Base-by-base conservation (phyloP, 768 basidiomycete species). In the Grammothele lineata region DNA sequence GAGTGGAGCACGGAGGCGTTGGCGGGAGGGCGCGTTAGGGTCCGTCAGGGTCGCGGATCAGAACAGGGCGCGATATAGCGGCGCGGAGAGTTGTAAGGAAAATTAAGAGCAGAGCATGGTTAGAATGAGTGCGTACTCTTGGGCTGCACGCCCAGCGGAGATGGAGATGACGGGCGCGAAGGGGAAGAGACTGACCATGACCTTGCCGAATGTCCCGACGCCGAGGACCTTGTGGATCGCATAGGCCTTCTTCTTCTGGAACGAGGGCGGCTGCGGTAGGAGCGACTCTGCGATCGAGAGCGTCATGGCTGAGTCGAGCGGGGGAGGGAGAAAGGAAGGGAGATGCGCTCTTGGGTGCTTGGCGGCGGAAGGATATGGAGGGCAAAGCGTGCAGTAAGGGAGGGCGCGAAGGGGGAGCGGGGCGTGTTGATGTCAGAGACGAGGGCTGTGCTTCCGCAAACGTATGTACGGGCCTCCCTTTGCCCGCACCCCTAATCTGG, bases 201-300 rank as follows among this genome's bases (percentile, higher is more conserved):
- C 95, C 62, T 91, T 90, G 21, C 93, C 93, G 66, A 95, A 96
- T 0, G 91, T 83, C 3, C 93, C 93, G 12, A 76, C 75, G 4
- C 93, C 93, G 4, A 94, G 71, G 4, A 81, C 72, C 23, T 84
- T 75, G 48, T 86, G 80, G 1, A 87, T 67, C 50, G 84, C 83
- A 57, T 92, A 91, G 19, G 72, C 61, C 65, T 86, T 89, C 74
- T 95, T 96, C 76, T 93, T 93, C 53, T 63, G 67, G 62, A 89
- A 94, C 46, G 87, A 91, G 0, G 87, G 75, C 0, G 93, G 93
- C 58, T 95, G 92, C 0, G 84, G 81, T 3, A 93, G 73, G 18
- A 95, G 44, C 32, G 52, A 37, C 35, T 57, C 56, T 14, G 35
- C 21, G n/a, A 56, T 40, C 5, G 45, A 47, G 33, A 57, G 38